These are phyloP conservation scores for Hymenoscyphus scutula DNA, from an alignment of 2,329 filamentous ascomycete species.

Conservation along the genomic window DNA sequence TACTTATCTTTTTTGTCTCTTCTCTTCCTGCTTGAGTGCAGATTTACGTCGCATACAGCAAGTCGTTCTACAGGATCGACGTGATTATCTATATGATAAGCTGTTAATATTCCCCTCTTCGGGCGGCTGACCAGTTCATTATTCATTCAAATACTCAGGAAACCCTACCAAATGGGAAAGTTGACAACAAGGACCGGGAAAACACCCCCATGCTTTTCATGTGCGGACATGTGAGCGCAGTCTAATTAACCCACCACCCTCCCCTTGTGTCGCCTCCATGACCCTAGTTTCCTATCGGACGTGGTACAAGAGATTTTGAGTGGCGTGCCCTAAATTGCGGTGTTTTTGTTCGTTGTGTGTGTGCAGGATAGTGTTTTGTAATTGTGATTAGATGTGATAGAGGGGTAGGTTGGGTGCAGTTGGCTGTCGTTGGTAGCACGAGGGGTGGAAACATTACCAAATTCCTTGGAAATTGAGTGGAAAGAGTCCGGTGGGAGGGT, in stretches of 20 bases:
- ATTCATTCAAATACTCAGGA: neutral
- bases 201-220: neutral
- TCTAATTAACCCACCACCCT: neutral
- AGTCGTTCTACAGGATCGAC: too few species aligned
- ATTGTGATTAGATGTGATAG: slow-evolving; percentile 6
- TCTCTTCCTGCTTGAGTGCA: neutral
- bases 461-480: neutral
- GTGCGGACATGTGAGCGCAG: neutral
- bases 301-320: neutral
- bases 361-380: neutral
- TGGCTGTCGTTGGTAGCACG: neutral
- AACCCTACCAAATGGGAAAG: neutral
- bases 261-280: neutral
- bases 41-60: neutral
- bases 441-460: neutral
- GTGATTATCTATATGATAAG: neutral
- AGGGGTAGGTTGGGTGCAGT: neutral
- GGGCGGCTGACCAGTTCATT: neutral
- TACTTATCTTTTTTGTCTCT: too few species aligned
- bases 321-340: too few species aligned
- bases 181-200: neutral
- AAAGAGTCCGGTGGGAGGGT: slow-evolving; percentile 2
- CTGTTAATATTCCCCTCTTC: neutral
- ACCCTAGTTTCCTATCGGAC: neutral
- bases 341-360: neutral